These are phyloP conservation scores for Aureobasidium sp. DNA, from an alignment of 2,329 filamentous ascomycete species.

Conservation along the genomic window DNA sequence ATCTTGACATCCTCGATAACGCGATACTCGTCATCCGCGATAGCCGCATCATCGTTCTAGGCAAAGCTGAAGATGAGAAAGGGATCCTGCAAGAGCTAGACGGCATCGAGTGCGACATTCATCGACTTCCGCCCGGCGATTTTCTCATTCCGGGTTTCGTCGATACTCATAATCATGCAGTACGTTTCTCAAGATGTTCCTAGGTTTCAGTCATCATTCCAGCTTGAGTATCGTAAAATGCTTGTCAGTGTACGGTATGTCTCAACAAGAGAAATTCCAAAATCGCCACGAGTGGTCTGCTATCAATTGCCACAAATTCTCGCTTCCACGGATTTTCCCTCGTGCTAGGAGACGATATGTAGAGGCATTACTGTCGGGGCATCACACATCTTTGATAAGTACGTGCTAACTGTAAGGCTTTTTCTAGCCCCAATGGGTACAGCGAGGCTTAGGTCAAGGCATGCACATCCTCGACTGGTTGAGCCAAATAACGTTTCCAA, in stretches of 20 bases:
- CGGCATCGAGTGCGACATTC: not conserved
- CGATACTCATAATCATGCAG: constrained; percentile 63
- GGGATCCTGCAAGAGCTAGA: not conserved
- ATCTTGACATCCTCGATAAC: not conserved
- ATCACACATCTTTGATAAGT: too few species aligned
- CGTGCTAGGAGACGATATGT: too few species aligned
- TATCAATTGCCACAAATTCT: too few species aligned
- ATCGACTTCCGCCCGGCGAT: constrained; percentile 22
- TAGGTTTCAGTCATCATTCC: too few species aligned
- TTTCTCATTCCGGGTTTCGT: constrained; percentile 56
- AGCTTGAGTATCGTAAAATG: too few species aligned
- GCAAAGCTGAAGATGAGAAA: not conserved
- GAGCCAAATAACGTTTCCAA: constrained; percentile 55
- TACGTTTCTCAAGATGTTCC: too few species aligned
- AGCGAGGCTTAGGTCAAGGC: constrained; percentile 39
- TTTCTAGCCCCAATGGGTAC: constrained; percentile 51
- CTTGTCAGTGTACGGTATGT: too few species aligned
- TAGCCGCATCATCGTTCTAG: not conserved
- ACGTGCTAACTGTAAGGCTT: too few species aligned
- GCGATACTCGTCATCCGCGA: not conserved
- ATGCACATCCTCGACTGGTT: constrained; percentile 48
- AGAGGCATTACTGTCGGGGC: too few species aligned
- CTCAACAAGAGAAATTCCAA: too few species aligned
- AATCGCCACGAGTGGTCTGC: too few species aligned
- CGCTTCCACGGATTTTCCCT: too few species aligned